Conservation (phyloP, 2,329 filamentous ascomycete species). For the Aspergillus awamori region DNA sequence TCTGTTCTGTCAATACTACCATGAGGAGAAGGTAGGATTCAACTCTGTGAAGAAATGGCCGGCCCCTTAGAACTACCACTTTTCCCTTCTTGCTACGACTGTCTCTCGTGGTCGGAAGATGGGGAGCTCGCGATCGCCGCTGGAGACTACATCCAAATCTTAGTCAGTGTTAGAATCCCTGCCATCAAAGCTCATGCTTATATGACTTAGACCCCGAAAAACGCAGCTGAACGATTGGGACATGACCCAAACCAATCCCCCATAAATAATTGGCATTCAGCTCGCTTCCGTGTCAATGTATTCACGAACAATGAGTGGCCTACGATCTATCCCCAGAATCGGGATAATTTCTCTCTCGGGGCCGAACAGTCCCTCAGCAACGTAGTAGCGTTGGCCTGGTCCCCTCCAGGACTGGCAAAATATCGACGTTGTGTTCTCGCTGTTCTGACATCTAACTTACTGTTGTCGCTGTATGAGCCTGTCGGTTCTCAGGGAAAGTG, state of each 20-base stretch:
- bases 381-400: slow-evolving; percentile 59
- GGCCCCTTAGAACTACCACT: slow-evolving; percentile 43
- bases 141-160: slow-evolving; percentile 58
- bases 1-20: too few species aligned
- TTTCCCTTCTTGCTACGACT: slow-evolving; percentile 56
- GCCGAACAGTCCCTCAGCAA: slow-evolving; percentile 60
- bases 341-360: slow-evolving; percentile 57
- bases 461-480: slow-evolving; percentile 60
- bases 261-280: slow-evolving; percentile 39
- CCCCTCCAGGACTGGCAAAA: slow-evolving; percentile 57
- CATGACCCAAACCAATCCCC: slow-evolving; percentile 28
- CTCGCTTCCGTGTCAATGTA: slow-evolving; percentile 52
- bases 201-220: slow-evolving; percentile 32
- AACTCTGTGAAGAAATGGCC: slow-evolving; percentile 17
- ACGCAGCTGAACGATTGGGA: slow-evolving; percentile 16
- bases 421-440: slow-evolving; percentile 58
- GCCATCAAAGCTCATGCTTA: slow-evolving; percentile 18
- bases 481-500: slow-evolving; percentile 52
- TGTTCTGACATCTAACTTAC: slow-evolving; percentile 59
- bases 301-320: slow-evolving; percentile 58
- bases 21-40: neutral
- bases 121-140: slow-evolving; percentile 60
- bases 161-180: slow-evolving; percentile 41
- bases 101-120: slow-evolving; percentile 62
- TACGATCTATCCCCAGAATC: slow-evolving; percentile 49